Evolutionary conservation across 257 asterid species (phyloP).

Genomic region (Osmanthus fragrans): DNA sequence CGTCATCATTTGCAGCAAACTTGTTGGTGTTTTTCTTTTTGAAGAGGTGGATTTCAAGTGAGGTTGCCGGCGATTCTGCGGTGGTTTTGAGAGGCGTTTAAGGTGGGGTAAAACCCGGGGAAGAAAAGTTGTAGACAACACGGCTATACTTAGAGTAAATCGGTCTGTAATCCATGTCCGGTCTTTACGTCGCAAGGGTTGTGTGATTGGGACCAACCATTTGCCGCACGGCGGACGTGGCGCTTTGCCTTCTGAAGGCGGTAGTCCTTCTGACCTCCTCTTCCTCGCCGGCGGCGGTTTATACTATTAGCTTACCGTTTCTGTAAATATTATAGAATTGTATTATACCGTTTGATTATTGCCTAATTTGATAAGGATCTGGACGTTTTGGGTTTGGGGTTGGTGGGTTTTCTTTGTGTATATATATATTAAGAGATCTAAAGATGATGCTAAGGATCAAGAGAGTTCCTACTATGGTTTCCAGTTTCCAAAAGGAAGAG

Average conservation of each 20-base stretch:
- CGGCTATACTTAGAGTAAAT: conserved; percentile 72
- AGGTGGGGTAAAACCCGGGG: conserved; percentile 46
- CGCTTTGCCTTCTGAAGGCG: conserved; percentile 96
- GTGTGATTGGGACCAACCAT: conserved; percentile 71
- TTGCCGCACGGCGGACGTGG: conserved; percentile 99
- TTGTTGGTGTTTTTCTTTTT: too few species aligned
- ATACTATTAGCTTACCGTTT: background rate
- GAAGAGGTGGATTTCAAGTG: background rate
- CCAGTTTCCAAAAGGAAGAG: conserved; percentile 81
- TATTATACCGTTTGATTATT: background rate
- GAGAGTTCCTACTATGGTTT: conserved; percentile 84
- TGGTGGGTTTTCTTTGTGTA: background rate
- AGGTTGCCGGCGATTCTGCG: background rate
- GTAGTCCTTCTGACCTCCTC: conserved; percentile 95
- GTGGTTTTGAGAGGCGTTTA: background rate
- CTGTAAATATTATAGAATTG: background rate
- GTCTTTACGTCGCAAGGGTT: conserved; percentile 68
- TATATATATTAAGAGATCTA: background rate
- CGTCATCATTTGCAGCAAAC: background rate
- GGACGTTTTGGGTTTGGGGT: background rate
- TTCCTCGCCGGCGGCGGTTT: conserved; percentile 98
- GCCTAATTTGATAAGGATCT: background rate
- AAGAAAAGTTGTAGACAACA: conserved; percentile 52
- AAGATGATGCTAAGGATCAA: conserved; percentile 67
- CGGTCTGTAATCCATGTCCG: conserved; percentile 65